These are phyloP conservation scores for Pseudoneurospora amorphoporcata DNA, from an alignment of 495 filamentous ascomycete genomes.

Conservation along the genomic window DNA sequence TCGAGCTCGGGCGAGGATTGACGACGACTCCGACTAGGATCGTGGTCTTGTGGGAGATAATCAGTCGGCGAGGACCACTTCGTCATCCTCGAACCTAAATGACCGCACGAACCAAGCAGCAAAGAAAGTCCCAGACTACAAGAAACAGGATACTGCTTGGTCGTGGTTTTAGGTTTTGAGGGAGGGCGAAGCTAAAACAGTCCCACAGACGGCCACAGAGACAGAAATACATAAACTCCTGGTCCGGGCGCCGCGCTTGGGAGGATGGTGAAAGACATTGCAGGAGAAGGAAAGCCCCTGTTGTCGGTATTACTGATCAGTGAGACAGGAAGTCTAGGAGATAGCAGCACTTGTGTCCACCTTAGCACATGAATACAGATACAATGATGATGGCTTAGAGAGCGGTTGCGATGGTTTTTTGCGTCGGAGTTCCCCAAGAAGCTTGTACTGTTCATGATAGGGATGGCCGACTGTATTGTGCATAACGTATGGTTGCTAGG, in stretches of 20 bases:
- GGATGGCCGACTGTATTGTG: not conserved
- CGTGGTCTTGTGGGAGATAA: slow-evolving; percentile 3
- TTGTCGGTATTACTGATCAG: not conserved
- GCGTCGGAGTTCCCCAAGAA: not conserved
- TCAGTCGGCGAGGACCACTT: slow-evolving; percentile 4
- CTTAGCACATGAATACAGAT: not conserved
- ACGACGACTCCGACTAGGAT: slow-evolving; percentile 41
- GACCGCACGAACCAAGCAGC: not conserved
- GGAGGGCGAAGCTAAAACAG: not conserved
- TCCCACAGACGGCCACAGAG: not conserved
- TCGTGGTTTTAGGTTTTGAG: not conserved
- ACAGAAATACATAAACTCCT: not conserved
- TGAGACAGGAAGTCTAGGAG: not conserved
- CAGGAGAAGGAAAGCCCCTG: not conserved
- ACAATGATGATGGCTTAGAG: not conserved
- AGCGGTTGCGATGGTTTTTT: not conserved
- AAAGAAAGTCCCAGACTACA: not conserved
- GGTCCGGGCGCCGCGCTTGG: not conserved
- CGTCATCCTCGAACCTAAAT: not conserved
- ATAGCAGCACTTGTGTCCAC: not conserved
- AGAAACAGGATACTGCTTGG: not conserved
- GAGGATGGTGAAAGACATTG: not conserved
- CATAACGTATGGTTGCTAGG: not conserved
- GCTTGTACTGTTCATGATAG: not conserved
- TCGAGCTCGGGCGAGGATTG: slow-evolving; percentile 37